A percentile compares a stretch with the other conserved stretches of the same genome.
Evolutionary conservation across 2,329 filamentous ascomycete species (phyloP).

Genomic region (Beauveria asiatica): DNA sequence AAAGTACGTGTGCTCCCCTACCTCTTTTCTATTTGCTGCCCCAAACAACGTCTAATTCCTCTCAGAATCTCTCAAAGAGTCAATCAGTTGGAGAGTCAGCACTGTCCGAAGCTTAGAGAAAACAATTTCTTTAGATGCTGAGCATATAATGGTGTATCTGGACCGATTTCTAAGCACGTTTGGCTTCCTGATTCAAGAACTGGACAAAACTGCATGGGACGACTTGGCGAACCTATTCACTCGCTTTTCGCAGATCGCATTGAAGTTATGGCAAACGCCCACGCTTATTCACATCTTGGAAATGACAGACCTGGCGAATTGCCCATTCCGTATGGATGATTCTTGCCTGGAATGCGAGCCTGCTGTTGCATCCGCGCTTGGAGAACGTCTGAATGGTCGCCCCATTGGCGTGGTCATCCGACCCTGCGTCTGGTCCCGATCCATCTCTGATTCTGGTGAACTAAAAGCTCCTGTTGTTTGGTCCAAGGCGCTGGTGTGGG

Average conservation of each 20-base stretch:
- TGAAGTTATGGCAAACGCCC: background rate
- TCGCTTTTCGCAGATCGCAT: background rate
- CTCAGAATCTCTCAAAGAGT: background rate
- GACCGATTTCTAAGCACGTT: background rate
- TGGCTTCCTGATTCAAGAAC: background rate
- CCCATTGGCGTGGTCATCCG: background rate
- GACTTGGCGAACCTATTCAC: background rate
- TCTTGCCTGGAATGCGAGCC: slow-evolving; percentile 5
- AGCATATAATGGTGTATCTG: fast-evolving
- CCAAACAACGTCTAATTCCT: too few relatives aligned
- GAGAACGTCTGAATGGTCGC: background rate
- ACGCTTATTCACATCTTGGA: background rate
- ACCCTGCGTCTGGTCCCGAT: background rate
- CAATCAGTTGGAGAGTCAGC: background rate
- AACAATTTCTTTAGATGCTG: fast-evolving
- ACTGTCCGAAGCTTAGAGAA: background rate
- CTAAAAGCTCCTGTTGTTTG: background rate
- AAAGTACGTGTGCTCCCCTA: too few relatives aligned
- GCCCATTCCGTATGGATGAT: too few relatives aligned
- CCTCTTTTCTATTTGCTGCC: too few relatives aligned
- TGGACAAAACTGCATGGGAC: background rate
- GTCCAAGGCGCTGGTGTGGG: slow-evolving; percentile 4
- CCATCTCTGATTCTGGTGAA: background rate
- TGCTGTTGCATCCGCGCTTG: background rate
- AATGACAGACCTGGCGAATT: fast-evolving